These are phyloP conservation scores for Aspergillus leporis DNA, from an alignment of 495 filamentous ascomycete species.

Conservation along the genomic window DNA sequence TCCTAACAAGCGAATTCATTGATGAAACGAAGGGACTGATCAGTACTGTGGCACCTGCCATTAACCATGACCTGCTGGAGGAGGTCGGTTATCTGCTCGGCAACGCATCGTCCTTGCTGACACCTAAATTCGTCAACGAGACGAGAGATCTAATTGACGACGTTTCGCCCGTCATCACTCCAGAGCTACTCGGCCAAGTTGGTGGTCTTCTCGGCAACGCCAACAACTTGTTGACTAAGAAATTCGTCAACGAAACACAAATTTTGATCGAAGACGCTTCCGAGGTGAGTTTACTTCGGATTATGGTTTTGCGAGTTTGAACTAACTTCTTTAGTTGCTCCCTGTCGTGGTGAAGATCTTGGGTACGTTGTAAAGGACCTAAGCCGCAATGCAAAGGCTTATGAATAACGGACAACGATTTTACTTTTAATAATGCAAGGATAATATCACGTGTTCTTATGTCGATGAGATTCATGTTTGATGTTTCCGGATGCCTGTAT, in stretches of 20 bases:
- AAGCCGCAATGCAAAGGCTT: slow-evolving; percentile 5
- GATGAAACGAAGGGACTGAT: slow-evolving; percentile 39
- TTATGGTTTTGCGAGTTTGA: slow-evolving; percentile 1
- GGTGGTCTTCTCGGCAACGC: slow-evolving; percentile 41
- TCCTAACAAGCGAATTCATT: slow-evolving; percentile 40
- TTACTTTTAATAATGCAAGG: slow-evolving; percentile 17
- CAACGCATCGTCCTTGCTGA: slow-evolving; percentile 42
- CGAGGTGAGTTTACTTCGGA: slow-evolving; percentile 37
- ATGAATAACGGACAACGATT: slow-evolving; percentile 21
- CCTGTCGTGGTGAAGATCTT: slow-evolving; percentile 32
- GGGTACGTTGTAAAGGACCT: slow-evolving; percentile 23
- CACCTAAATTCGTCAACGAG: slow-evolving; percentile 42
- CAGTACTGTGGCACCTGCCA: slow-evolving; percentile 39
- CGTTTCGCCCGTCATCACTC: slow-evolving; percentile 43
- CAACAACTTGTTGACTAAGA: slow-evolving; percentile 36
- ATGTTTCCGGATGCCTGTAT: neutral
- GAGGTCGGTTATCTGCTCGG: slow-evolving; percentile 30
- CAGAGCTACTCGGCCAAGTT: slow-evolving; percentile 43
- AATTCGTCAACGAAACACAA: slow-evolving; percentile 48
- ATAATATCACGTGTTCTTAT: slow-evolving; percentile 15
- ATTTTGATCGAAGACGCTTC: slow-evolving; percentile 50
- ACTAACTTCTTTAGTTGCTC: slow-evolving; percentile 29
- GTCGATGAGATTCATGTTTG: slow-evolving; percentile 11
- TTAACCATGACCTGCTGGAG: slow-evolving; percentile 31
- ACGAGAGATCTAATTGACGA: slow-evolving; percentile 39